phyloP scores from a whole-genome alignment of 495 filamentous ascomycete genomes.

The Xylaria nigripes region DNA sequence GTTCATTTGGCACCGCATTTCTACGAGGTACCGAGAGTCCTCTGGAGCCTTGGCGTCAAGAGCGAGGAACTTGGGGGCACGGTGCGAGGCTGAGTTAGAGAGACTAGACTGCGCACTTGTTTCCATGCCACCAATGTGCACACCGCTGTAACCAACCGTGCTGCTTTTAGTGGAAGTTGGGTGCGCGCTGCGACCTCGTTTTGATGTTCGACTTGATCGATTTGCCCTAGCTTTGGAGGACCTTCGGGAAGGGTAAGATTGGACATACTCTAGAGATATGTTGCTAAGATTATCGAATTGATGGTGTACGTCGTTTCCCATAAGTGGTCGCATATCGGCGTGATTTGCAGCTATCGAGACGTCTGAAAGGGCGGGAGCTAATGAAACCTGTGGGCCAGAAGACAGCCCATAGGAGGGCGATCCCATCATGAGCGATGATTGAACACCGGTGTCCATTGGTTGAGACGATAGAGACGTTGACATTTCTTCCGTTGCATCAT shows the following conservation, averaged over 20 bases:
- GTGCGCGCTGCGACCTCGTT: constrained; percentile 20
- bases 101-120: neutral
- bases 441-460: constrained; percentile 10
- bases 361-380: constrained; percentile 15
- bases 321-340: constrained; percentile 9
- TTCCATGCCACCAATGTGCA: constrained; percentile 14
- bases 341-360: constrained; percentile 16
- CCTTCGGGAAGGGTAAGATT: constrained; percentile 16
- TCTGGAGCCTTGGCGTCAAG: constrained; percentile 37
- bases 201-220: constrained; percentile 18
- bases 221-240: constrained; percentile 2
- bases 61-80: constrained; percentile 18
- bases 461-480: constrained; percentile 13
- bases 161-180: constrained; percentile 19
- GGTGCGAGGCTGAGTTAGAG: neutral
- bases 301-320: constrained; percentile 13
- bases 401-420: constrained; percentile 13
- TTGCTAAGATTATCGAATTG: constrained; percentile 17
- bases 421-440: constrained; percentile 17
- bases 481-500: constrained; percentile 17
- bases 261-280: constrained; percentile 16
- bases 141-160: constrained; percentile 14
- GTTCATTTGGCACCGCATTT: constrained; percentile 35
- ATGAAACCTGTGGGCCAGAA: constrained; percentile 8
- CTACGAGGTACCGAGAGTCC: constrained; percentile 38